phyloP scores from a whole-genome alignment of 129 eudicot species.

The Scalesia atractyloides region DNA sequence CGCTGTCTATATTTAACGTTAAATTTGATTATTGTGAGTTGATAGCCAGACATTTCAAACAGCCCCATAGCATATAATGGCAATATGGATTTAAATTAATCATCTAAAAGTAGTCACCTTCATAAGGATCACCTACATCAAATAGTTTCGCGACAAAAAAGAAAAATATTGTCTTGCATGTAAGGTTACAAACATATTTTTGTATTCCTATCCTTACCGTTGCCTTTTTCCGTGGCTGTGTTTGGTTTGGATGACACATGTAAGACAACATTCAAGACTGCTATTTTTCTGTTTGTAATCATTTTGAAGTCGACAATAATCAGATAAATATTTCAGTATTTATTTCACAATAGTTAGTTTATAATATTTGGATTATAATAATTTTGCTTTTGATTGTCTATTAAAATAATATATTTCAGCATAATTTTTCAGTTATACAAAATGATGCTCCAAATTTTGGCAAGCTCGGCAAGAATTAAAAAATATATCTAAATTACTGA shows the following conservation, averaged over 20 bases:
- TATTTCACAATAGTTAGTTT: background rate
- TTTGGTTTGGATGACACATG: slow-evolving; percentile 58
- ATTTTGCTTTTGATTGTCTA: background rate
- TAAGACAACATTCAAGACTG: slow-evolving; percentile 78
- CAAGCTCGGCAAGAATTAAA: no score
- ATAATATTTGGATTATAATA: background rate
- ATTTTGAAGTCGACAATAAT: slow-evolving; percentile 60
- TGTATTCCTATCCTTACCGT: slow-evolving; percentile 60
- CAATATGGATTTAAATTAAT: background rate
- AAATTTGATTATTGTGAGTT: no score
- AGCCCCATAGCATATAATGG: no score
- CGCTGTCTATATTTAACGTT: no score
- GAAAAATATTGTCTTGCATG: slow-evolving; percentile 69
- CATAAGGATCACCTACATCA: slow-evolving; percentile 76
- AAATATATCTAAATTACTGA: no score
- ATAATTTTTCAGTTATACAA: background rate
- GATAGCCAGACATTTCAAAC: no score
- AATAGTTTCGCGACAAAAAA: slow-evolving; percentile 70
- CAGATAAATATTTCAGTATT: slow-evolving; percentile 51
- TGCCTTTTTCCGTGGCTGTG: slow-evolving; percentile 59
- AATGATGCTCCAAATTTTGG: no score
- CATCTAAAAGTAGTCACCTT: slow-evolving; percentile 61
- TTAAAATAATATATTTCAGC: background rate
- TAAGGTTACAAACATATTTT: no score
- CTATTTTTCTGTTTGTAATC: slow-evolving; percentile 68